Conservation (phyloP, 768 basidiomycete species). For the Leccinum aurantiacum region DNA sequence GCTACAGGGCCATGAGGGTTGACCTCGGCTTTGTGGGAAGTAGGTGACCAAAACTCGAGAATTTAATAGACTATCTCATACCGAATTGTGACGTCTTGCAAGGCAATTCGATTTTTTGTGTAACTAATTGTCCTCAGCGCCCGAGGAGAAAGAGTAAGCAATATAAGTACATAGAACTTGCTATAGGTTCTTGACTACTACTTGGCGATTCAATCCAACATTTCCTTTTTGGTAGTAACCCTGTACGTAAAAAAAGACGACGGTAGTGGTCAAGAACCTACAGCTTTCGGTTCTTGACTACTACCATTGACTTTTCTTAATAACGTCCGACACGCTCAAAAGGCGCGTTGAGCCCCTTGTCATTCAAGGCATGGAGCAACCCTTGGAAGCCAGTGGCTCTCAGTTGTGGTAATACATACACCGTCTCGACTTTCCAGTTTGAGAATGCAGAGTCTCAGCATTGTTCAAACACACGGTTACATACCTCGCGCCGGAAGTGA, state of each 20-base stretch:
- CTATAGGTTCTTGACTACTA: not conserved
- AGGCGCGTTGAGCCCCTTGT: no score
- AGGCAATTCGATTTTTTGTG: not conserved
- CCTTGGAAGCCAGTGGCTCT: not conserved
- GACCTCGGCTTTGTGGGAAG: slow-evolving; percentile 11
- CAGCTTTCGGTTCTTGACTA: not conserved
- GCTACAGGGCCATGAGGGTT: slow-evolving; percentile 3
- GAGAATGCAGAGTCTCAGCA: not conserved
- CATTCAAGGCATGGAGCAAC: not conserved
- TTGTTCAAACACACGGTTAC: not conserved
- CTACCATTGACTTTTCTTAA: not conserved
- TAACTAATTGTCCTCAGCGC: no score
- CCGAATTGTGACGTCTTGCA: not conserved
- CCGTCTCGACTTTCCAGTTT: not conserved
- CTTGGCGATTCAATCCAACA: not conserved
- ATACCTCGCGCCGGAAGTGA: not conserved
- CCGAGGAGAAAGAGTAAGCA: no score
- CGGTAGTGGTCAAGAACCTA: not conserved
- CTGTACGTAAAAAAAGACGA: not conserved
- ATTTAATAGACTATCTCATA: not conserved
- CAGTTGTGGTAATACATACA: not conserved
- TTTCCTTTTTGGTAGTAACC: not conserved
- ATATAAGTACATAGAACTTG: not conserved
- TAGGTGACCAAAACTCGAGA: slow-evolving; percentile 8
- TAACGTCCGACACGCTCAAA: not conserved